These are phyloP conservation scores for Saccharomycopsis guyanensis DNA, from an alignment of 805 yeast species.

Conservation along the genomic window DNA sequence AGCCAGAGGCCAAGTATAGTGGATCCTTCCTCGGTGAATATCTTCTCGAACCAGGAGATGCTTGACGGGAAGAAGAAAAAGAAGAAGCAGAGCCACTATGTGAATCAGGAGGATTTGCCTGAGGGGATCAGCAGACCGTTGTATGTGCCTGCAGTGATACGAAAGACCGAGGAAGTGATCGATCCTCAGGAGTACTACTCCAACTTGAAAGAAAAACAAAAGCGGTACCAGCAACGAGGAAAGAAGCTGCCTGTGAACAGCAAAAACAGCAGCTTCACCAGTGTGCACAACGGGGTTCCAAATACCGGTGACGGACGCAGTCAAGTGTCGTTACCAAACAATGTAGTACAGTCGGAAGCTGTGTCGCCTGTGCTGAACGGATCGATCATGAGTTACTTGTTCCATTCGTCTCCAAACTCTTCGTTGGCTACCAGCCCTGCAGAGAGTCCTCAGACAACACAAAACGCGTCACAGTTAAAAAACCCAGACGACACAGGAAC, in stretches of 20 bases:
- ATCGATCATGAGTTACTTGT: not conserved
- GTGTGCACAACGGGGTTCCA: not conserved
- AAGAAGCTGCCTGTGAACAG: not conserved
- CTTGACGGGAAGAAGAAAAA: constrained; percentile 11
- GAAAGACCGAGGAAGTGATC: constrained; percentile 23
- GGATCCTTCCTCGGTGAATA: constrained; percentile 10
- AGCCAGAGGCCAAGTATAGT: not conserved
- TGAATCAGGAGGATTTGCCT: constrained; percentile 12
- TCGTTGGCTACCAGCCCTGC: not conserved
- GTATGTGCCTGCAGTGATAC: constrained; percentile 53
- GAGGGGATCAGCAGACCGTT: constrained; percentile 38
- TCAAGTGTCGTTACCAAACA: not conserved
- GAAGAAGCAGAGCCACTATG: not conserved
- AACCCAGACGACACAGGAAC: not conserved
- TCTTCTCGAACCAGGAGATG: constrained; percentile 15
- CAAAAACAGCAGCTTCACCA: constrained; percentile 3
- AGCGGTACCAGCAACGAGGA: constrained; percentile 8
- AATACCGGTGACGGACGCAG: not conserved
- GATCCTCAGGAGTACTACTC: constrained; percentile 14
- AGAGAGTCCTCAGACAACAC: not conserved
- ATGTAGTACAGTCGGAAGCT: not conserved
- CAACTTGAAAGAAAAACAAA: constrained; percentile 14
- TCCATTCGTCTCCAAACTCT: not conserved
- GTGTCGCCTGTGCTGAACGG: constrained; percentile 1
- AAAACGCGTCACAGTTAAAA: not conserved